Conservation (phyloP, 1,284 basidiomycete genomes). For the Omphalotus olearius region DNA sequence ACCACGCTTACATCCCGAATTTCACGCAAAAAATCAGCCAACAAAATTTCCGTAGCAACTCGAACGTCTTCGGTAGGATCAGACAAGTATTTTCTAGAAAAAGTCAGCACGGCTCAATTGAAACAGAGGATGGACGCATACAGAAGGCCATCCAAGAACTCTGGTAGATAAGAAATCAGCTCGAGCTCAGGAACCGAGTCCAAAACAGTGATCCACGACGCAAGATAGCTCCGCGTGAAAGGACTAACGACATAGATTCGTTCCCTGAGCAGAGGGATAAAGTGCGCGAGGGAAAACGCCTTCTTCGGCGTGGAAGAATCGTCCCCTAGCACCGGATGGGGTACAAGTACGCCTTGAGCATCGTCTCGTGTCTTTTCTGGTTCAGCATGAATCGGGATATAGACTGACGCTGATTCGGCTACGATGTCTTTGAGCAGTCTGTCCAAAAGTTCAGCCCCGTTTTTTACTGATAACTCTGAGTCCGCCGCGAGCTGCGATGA, state of each 20-base stretch:
- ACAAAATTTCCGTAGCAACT: conserved; percentile 85
- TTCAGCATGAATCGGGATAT: conserved; percentile 87
- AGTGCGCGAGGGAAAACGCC: conserved; percentile 92
- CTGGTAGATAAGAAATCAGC: conserved; percentile 89
- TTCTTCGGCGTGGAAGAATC: conserved; percentile 45
- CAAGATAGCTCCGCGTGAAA: conserved; percentile 93
- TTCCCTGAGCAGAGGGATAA: conserved; percentile 92
- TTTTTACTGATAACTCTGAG: conserved; percentile 95
- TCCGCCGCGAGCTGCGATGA: conserved; percentile 84
- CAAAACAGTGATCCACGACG: conserved; percentile 94
- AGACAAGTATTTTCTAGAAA: conserved; percentile 83
- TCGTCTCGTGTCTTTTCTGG: conserved; percentile 63
- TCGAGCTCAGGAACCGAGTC: conserved; percentile 97
- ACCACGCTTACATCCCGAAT: conserved; percentile 82
- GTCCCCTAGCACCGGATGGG: conserved; percentile 48
- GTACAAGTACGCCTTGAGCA: conserved; percentile 56
- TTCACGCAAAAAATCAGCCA: conserved; percentile 92
- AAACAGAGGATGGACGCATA: conserved; percentile 37
- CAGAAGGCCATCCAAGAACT: conserved; percentile 93
- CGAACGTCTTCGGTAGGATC: conserved; percentile 95
- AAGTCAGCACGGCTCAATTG: conserved; percentile 8
- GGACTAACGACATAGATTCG: conserved; percentile 95
- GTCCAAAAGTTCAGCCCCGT: conserved; percentile 97
- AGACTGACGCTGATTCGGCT: conserved; percentile 92
- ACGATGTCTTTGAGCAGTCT: conserved; percentile 97